Percentiles rank a stretch among this genome's conserved stretches.
These are phyloP conservation scores for Plectosphaerella sp. DNA, from an alignment of 2,329 filamentous ascomycete genomes.

Conservation along the genomic window DNA sequence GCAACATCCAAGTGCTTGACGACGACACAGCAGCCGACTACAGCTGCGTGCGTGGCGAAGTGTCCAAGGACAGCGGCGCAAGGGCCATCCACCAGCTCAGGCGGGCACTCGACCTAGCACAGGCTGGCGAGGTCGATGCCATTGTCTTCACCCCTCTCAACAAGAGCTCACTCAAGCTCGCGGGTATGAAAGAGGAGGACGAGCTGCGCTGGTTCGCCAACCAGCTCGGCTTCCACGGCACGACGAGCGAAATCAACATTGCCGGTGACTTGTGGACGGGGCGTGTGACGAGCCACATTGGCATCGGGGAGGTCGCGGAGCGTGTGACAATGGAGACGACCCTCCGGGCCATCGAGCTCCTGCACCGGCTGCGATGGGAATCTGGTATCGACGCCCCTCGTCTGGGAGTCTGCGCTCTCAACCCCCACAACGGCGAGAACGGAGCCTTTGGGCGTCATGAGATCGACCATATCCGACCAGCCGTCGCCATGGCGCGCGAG, in stretches of 20 bases:
- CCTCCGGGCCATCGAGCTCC: conserved; percentile 19
- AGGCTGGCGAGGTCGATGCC: conserved; percentile 20
- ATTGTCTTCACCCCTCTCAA: conserved; percentile 27
- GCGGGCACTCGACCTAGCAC: conserved; percentile 18
- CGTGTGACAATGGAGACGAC: conserved; percentile 19
- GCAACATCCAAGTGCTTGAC: conserved; percentile 20
- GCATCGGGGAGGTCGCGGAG: conserved; percentile 21
- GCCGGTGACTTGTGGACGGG: conserved; percentile 21
- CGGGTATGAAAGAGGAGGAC: conserved; percentile 28
- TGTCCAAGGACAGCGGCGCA: conserved; percentile 18
- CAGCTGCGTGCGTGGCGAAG: conserved; percentile 10
- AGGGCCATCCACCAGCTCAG: conserved; percentile 21
- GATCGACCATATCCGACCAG: conserved; percentile 24
- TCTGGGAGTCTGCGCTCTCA: conserved; percentile 25
- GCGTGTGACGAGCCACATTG: conserved; percentile 25
- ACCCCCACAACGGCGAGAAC: conserved; percentile 28
- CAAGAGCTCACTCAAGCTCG: conserved; percentile 25
- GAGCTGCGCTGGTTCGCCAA: conserved; percentile 29
- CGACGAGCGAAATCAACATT: conserved; percentile 27
- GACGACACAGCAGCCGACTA: conserved; percentile 16
- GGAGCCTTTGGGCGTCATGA: conserved; percentile 25
- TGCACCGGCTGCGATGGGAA: conserved; percentile 22
- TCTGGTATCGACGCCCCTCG: conserved; percentile 23
- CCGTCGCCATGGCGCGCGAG: conserved; percentile 16
- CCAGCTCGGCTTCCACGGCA: conserved; percentile 20